phyloP scores from a whole-genome alignment of 345 rosid species.

The Brassica juncea region DNA sequence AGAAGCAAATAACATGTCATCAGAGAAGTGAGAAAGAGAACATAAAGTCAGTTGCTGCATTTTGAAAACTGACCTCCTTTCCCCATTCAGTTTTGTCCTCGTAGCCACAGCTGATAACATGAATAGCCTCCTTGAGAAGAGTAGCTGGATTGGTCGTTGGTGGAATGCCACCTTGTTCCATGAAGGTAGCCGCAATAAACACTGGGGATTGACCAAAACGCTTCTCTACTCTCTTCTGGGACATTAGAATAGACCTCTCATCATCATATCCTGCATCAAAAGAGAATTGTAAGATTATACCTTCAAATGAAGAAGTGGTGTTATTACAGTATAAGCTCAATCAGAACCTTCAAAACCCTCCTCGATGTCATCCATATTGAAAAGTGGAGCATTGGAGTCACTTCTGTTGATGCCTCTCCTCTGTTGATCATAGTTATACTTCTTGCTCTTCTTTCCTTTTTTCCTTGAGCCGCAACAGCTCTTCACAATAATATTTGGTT shows the following conservation, averaged over 20 bases:
- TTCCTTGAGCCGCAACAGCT: conserved; percentile 94
- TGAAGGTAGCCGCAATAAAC: conserved; percentile 94
- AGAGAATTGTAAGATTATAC: background rate
- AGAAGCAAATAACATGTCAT: background rate
- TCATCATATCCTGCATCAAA: conserved; percentile 56
- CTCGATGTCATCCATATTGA: conserved; percentile 86
- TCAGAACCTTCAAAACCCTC: conserved; percentile 86
- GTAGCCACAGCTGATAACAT: conserved; percentile 96
- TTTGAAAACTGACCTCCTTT: conserved; percentile 67
- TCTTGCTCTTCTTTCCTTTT: conserved; percentile 65
- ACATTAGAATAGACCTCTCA: conserved; percentile 82
- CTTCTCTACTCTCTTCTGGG: conserved; percentile 85
- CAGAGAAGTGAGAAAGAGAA: background rate
- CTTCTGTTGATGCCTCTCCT: conserved; percentile 79
- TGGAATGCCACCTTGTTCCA: conserved; percentile 96
- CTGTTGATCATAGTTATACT: conserved; percentile 60
- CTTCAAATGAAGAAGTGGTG: background rate
- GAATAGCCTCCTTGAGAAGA: conserved; percentile 93
- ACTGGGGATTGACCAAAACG: conserved; percentile 98
- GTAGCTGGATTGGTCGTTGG: conserved; percentile 83
- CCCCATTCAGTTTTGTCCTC: conserved; percentile 99
- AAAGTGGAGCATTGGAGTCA: conserved; percentile 84
- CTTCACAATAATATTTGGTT: conserved; percentile 83
- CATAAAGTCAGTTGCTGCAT: background rate
- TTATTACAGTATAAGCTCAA: background rate